Conservation (phyloP, 2,329 filamentous ascomycete genomes). For the Ilyonectria sp. region DNA sequence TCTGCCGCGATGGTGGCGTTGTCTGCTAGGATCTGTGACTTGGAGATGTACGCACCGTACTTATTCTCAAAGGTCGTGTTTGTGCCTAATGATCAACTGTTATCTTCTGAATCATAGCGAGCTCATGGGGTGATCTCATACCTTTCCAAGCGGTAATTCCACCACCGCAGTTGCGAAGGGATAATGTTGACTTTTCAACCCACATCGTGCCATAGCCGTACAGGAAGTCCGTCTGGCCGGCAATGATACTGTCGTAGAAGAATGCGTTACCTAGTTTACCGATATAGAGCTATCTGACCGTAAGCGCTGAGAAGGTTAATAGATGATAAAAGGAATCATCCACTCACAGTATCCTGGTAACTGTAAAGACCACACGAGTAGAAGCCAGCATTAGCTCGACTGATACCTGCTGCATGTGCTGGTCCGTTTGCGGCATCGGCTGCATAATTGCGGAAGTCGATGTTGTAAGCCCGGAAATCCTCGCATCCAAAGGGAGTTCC, state of each 20-base stretch:
- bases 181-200: constrained; percentile 68
- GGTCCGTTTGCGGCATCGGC: constrained; percentile 67
- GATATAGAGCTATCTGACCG: constrained; percentile 66
- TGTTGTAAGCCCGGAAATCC: constrained; percentile 77
- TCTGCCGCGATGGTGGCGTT: constrained; percentile 62
- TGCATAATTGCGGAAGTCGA: constrained; percentile 76
- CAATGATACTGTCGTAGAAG: constrained; percentile 72
- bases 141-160: constrained; percentile 79
- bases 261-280: constrained; percentile 78
- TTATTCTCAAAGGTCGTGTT: constrained; percentile 78
- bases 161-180: constrained; percentile 73
- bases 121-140: neutral
- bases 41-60: constrained; percentile 76
- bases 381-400: constrained; percentile 76
- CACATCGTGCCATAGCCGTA: constrained; percentile 78
- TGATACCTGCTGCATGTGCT: constrained; percentile 72
- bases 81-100: constrained; percentile 46
- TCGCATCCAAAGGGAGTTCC: constrained; percentile 74
- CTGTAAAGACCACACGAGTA: constrained; percentile 77
- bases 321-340: too few species aligned
- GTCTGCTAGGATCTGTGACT: constrained; percentile 67
- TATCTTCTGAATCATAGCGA: neutral
- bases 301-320: neutral
- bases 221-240: constrained; percentile 78
- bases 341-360: constrained; percentile 75